Evolutionary conservation across 495 filamentous ascomycete species (phyloP).

Genomic region (Talaromyces trachyspermus): DNA sequence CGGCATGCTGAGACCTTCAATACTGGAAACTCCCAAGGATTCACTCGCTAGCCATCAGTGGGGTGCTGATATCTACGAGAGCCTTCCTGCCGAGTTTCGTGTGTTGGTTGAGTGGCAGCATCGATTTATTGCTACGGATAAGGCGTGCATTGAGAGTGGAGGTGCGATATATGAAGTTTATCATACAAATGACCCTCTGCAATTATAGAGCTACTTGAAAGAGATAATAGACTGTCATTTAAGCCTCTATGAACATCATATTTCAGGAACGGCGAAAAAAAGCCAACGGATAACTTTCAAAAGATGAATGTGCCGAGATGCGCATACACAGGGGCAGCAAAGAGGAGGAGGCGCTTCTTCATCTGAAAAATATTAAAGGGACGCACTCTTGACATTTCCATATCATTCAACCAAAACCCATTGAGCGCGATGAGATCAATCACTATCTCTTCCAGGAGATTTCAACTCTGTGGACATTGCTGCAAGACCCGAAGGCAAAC

Average conservation of each 20-base stretch:
- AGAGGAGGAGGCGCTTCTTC: no score
- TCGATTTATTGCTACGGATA: constrained; percentile 1
- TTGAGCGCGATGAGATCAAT: no score
- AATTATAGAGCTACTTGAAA: no score
- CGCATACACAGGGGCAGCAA: no score
- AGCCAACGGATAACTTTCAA: no score
- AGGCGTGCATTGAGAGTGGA: neutral
- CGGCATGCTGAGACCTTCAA: neutral
- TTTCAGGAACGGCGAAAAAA: no score
- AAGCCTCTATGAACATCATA: no score
- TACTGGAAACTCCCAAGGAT: neutral
- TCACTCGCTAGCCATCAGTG: constrained; percentile 12
- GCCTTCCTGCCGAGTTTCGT: constrained; percentile 9
- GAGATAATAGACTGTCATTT: neutral
- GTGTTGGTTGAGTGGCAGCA: constrained; percentile 9
- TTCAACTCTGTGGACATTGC: neutral
- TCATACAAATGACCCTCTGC: neutral
- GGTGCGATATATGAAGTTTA: neutral
- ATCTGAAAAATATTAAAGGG: no score
- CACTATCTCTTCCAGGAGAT: neutral
- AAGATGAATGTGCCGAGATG: no score
- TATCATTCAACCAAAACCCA: no score
- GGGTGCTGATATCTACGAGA: constrained; percentile 12
- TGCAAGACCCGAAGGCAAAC: constrained; percentile 1
- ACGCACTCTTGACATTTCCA: no score